These are phyloP conservation scores for Bathelium albidoporum DNA, from an alignment of 495 filamentous ascomycete species.

Conservation along the genomic window DNA sequence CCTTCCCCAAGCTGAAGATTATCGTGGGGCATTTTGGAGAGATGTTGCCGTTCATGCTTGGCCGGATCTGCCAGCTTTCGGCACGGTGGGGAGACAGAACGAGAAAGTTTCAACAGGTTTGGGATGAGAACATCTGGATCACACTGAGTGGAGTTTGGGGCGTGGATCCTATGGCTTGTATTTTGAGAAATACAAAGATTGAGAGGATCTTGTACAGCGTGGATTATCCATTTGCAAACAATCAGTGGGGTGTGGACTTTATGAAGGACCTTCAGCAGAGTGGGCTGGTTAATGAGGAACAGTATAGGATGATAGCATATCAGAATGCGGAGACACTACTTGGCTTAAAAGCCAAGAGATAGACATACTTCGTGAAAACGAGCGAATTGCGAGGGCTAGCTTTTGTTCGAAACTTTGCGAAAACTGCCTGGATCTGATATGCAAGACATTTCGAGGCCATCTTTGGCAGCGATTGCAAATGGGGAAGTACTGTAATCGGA, in stretches of 20 bases:
- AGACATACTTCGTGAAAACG: no score
- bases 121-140: slow-evolving; percentile 36
- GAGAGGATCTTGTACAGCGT: slow-evolving; percentile 48
- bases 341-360: slow-evolving; percentile 23
- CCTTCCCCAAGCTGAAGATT: slow-evolving; percentile 37
- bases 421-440: no score
- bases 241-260: slow-evolving; percentile 36
- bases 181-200: slow-evolving; percentile 40
- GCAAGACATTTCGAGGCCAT: no score
- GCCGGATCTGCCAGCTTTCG: slow-evolving; percentile 25
- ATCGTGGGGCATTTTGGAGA: slow-evolving; percentile 40
- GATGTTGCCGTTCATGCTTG: slow-evolving; percentile 37
- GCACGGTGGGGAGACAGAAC: slow-evolving; percentile 23
- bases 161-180: slow-evolving; percentile 26
- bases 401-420: no score
- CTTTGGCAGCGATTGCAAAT: no score
- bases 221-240: slow-evolving; percentile 47
- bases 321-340: slow-evolving; percentile 47
- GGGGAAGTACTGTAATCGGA: no score
- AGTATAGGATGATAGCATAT: slow-evolving; percentile 44
- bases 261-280: slow-evolving; percentile 42
- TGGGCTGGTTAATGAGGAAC: slow-evolving; percentile 40
- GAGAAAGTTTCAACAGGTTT: slow-evolving; percentile 31
- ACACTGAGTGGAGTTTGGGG: slow-evolving; percentile 30
- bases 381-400: no score